Conservation (phyloP, 2,329 filamentous ascomycete genomes). For the Sphaerulina vaccinii region DNA sequence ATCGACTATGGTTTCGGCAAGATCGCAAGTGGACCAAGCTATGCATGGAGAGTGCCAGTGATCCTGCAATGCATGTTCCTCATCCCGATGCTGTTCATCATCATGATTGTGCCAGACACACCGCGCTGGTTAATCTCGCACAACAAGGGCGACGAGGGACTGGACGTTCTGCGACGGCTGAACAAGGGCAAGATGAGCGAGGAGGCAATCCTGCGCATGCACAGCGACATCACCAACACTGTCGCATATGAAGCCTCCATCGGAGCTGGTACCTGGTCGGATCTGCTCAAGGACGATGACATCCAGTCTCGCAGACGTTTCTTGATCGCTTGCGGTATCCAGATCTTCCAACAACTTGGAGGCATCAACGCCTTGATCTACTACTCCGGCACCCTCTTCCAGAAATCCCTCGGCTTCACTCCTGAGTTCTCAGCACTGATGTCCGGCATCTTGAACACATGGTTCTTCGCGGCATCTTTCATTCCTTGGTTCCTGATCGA, state of each 20-base stretch:
- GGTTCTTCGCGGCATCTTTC: conserved; percentile 53
- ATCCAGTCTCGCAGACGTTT: conserved; percentile 32
- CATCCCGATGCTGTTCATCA: conserved; percentile 41
- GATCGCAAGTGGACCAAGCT: conserved; percentile 30
- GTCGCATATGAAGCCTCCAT: conserved; percentile 34
- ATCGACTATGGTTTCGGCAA: conserved; percentile 47
- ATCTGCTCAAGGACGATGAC: conserved; percentile 33
- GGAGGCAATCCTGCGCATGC: conserved; percentile 26
- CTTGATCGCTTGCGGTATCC: conserved; percentile 33
- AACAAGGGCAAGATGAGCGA: conserved; percentile 32
- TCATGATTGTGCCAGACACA: conserved; percentile 45
- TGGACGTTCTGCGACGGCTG: conserved; percentile 35
- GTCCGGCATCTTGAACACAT: conserved; percentile 43
- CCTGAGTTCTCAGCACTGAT: conserved; percentile 31
- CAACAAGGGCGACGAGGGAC: conserved; percentile 40
- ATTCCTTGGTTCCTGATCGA: conserved; percentile 45
- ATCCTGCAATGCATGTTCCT: conserved; percentile 45
- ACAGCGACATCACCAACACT: conserved; percentile 31
- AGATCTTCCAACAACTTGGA: conserved; percentile 33
- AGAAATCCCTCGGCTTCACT: conserved; percentile 30
- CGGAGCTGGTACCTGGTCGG: conserved; percentile 39
- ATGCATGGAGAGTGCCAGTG: conserved; percentile 46
- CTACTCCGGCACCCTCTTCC: conserved; percentile 34
- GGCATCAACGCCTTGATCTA: conserved; percentile 36
- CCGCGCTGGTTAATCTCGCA: conserved; percentile 47